phyloP scores from a whole-genome alignment of 2,329 filamentous ascomycete genomes.

The Fusarium devonianum region DNA sequence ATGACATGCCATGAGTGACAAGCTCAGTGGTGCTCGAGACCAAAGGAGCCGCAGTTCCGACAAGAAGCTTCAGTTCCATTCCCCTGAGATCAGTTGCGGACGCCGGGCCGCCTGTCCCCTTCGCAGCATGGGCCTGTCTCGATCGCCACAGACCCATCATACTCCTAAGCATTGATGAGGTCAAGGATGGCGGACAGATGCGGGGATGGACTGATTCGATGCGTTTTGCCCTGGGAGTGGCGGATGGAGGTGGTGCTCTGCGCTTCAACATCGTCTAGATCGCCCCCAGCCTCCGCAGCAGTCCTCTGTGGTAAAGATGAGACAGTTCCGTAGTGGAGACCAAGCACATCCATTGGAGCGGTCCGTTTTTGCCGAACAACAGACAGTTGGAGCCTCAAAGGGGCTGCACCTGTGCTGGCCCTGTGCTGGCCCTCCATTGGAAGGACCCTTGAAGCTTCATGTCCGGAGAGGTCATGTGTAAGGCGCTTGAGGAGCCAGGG shows the following conservation, averaged over 20 bases:
- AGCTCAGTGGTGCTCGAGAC: conserved; percentile 5
- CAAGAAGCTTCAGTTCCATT: conserved; percentile 10
- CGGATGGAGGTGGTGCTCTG: conserved; percentile 6
- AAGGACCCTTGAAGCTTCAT: conserved; percentile 2
- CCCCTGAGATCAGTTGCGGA: conserved; percentile 13
- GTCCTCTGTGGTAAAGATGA: conserved; percentile 10
- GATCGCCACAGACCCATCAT: conserved; percentile 3
- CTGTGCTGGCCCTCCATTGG: conserved; percentile 22
- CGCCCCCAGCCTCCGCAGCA: conserved; percentile 13
- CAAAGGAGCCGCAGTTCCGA: conserved; percentile 19
- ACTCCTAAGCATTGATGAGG: conserved; percentile 1
- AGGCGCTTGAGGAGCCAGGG: too few relatives aligned
- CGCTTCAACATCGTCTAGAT: too few relatives aligned
- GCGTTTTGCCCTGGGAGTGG: conserved; percentile 4
- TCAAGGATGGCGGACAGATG: conserved; percentile 7
- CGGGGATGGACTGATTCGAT: neutral
- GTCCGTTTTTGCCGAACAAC: conserved; percentile 29
- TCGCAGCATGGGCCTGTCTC: neutral
- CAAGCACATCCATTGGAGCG: conserved; percentile 9
- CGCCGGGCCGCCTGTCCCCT: conserved; percentile 28
- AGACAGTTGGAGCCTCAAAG: conserved; percentile 18
- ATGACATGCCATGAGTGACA: neutral
- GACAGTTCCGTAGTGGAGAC: conserved; percentile 3
- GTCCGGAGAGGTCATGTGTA: conserved; percentile 1
- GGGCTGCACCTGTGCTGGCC: conserved; percentile 29